phyloP scores from a whole-genome alignment of 1,284 basidiomycete species.

The Gastroboletus turbinatus region DNA sequence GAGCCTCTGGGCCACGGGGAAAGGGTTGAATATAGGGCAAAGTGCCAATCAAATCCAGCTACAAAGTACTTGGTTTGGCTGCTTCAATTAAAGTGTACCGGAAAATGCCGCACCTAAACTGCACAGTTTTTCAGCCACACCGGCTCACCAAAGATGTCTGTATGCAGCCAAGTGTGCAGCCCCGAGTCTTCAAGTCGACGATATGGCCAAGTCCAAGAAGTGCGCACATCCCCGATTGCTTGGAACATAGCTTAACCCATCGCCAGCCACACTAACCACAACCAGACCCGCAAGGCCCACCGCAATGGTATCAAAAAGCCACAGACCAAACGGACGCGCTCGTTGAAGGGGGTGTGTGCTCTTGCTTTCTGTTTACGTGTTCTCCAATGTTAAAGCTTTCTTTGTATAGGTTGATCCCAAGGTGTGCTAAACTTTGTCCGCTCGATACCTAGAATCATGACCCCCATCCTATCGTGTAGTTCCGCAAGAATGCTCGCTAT shows the following conservation, averaged over 20 bases:
- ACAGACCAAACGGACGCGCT: slow-evolving; percentile 74
- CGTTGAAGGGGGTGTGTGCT: slow-evolving; percentile 85
- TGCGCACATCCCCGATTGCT: slow-evolving; percentile 34
- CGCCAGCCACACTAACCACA: slow-evolving; percentile 84
- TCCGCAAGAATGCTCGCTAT: slow-evolving; percentile 82
- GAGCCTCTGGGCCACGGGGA: not conserved
- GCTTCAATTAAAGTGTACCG: slow-evolving; percentile 3
- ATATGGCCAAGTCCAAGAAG: slow-evolving; percentile 86
- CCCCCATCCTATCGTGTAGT: slow-evolving; percentile 45
- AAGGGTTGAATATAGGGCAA: not conserved
- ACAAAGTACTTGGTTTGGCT: not conserved
- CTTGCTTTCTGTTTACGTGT: not conserved
- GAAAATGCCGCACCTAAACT: slow-evolving; percentile 32
- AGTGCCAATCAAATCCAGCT: not conserved
- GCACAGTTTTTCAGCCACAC: slow-evolving; percentile 46
- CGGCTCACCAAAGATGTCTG: not conserved
- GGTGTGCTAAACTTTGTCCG: slow-evolving; percentile 43
- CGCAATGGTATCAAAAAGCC: slow-evolving; percentile 94
- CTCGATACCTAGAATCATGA: slow-evolving; percentile 2
- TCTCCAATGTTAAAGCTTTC: slow-evolving; percentile 7
- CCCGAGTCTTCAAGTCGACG: slow-evolving; percentile 39
- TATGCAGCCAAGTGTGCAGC: slow-evolving; percentile 1
- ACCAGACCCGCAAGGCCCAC: slow-evolving; percentile 95
- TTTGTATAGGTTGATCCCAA: slow-evolving; percentile 76
- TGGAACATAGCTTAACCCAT: slow-evolving; percentile 9